Base-by-base conservation (phyloP, 2,329 filamentous ascomycete species). In the Arachnopeziza araneosa region DNA sequence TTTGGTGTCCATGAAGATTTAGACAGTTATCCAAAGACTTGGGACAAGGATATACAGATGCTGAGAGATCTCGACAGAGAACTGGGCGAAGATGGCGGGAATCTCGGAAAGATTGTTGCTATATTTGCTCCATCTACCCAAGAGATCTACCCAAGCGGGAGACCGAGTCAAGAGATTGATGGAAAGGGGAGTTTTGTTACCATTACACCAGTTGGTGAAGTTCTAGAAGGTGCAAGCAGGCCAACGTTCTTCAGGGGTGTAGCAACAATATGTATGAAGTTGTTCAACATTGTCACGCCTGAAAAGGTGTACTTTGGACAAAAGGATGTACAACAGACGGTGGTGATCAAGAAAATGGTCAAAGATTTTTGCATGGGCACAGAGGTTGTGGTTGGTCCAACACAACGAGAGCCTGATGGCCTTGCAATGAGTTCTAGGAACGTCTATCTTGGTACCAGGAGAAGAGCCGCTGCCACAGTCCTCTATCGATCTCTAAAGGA, bases 171-270 rank as follows among this genome's bases (percentile, higher is more conserved):
- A 82, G 84, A 89, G 56, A 76, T 91, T 9, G 81, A 88, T 60
- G 92, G 89, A 32, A 83, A 88, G 60, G 95, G 95, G 17, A 93
- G 88, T 60, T 99, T 98, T 70, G 89, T 99, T 30, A 93, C 86
- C 22, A 90, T 99, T 67, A 96, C 91, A 0, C 95, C 95, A 0
- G 79, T 97, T 1, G 87, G 87, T 7, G 85, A 86, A 66, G 80
- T 93, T 24, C 81, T 98, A 3, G 95, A 99, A 77, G 95, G 95
- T 19, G 83, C 83, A 4, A 91, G 87, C 52, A 81, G 95, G 19
- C 95, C 95, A 1, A 96, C 96, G 51, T 99, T 99, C 75, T 99
- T 99, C 77, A 83, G 95, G 54, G 95, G 95, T 49, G 95, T 99
- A 36, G 93, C 95, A 22, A 99, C 95, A 1, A 89, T 99, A 1